Evolutionary conservation across 352 stramenopile genomes (phyloP), one percentile per base, ranked within the genome.

Genomic region (Phytophthora fragariae): DNA sequence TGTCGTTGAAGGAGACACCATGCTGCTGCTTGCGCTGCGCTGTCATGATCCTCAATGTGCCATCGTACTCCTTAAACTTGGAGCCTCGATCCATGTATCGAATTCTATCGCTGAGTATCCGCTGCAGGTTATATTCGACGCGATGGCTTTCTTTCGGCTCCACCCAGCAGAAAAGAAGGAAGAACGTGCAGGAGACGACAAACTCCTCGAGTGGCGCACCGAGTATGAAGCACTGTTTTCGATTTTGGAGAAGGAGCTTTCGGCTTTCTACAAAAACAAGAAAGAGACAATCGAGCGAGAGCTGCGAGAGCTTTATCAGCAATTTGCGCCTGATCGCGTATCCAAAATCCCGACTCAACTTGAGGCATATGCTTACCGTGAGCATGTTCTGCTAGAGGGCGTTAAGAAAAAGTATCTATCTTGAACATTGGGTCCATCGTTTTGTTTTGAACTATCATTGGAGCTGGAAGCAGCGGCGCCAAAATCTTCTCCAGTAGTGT

Each of bases 331-430:
- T 1, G 88, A 94, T 5, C 76, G 83, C 0, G 11, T 92, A 10
- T 31, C 52, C 1, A 93, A 94, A 58, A 75, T 92, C 7, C 46
- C 67, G 5, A 29, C n/a, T 8, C 84, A 92, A 61, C 63, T 94
- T 46, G 49, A 76, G 1, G 78, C 84, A 3, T 92, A 87, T 65
- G 80, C 81, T 24, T 91, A 75, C 35, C 76, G 75, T 17, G 86
- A 93, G 60, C 33, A 61, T 0, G 7, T 81, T 14, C 60, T 94
- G 15, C 65, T 93, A 0, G 67, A 65, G 7, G 65, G 56, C 19
- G 85, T 83, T 7, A 74, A 70, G 17, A 72, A 57, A n/a, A 94
- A 94, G 37, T 94, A 92, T 65, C 47, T 50, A 31, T 54, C n/a
- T 24, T 54, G 47, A 54, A 54, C 47, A 54, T 15, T 31, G 6